Base-by-base conservation (phyloP, 805 yeast species). In the Brettanomyces naardenensis region DNA sequence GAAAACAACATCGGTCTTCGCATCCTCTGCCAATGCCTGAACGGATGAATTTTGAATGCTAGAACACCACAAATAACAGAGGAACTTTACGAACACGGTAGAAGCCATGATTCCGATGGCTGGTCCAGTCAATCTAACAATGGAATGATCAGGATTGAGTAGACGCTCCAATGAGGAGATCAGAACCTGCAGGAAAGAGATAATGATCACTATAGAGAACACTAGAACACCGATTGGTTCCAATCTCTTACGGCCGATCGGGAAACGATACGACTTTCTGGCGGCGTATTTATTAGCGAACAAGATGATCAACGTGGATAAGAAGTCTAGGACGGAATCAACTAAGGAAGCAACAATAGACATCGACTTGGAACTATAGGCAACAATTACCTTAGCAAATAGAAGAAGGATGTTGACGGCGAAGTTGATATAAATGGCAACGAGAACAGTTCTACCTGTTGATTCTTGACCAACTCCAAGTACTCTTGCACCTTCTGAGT, bases 21-120 rank as follows among this genome's bases (percentile, higher is more conserved):
- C 92, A 58, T 84, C 94, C 56, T 82, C 90, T 2, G 89, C 85
- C 39, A 83, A 62, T 0, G 94, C 94, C 51, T 77, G 81, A 2
- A 84, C 80, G 0, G 88, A 76, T 14, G 80, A 71, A 13, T 86
- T 78, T 14, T 68, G 60, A 43, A 80, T 69, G 11, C 64, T 58
- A 28, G 70, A 61, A 52, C 90, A 83, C 75, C 83, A 73, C 10
- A 71, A 21, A 68, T 74, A 84, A 48, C 87, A 78, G 1, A 64
- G 67, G 5, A 77, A 46, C 51, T 83, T 83, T 21, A 73, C 64
- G 4, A 71, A 49, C 15, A 83, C 76, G 0, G 94, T 84, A 14
- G 69, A 39, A 1, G 65, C 35, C 92, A 83, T 84, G 40, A 83
- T 80, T 1, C 50, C 40, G 1, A 73, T 53, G 0, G 88, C 69